These are phyloP conservation scores for Fusarium anthophilum DNA, from an alignment of 2,329 filamentous ascomycete genomes.

Conservation along the genomic window DNA sequence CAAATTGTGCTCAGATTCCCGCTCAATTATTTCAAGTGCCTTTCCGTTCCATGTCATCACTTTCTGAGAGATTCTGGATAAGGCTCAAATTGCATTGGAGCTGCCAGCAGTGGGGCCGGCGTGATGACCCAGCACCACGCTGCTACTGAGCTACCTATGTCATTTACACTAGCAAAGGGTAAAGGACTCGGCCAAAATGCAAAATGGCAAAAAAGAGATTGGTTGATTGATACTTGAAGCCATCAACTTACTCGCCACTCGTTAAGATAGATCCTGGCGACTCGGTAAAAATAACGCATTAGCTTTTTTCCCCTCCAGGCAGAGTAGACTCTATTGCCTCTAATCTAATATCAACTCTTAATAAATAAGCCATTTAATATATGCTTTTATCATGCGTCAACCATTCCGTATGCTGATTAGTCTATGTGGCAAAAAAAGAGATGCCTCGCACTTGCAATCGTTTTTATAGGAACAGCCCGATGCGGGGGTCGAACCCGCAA, in stretches of 20 bases:
- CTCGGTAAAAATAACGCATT: too few relatives aligned
- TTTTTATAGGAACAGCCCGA: slow-evolving; percentile 51
- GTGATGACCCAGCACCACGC: fast-evolving
- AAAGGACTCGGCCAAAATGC: fast-evolving
- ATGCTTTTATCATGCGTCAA: too few relatives aligned
- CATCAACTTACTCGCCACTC: too few relatives aligned
- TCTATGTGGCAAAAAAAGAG: not conserved
- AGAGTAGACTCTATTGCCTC: too few relatives aligned
- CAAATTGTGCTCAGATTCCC: too few relatives aligned
- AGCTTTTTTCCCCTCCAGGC: too few relatives aligned
- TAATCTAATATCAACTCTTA: too few relatives aligned
- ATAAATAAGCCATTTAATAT: too few relatives aligned
- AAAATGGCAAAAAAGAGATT: not conserved
- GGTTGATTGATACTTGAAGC: too few relatives aligned
- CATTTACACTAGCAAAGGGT: not conserved
- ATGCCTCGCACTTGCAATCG: slow-evolving; percentile 19
- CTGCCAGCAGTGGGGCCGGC: not conserved
- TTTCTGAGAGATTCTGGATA: not conserved
- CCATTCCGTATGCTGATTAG: too few relatives aligned
- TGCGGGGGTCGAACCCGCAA: slow-evolving; percentile 64
- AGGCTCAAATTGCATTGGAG: not conserved
- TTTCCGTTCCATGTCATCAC: not conserved
- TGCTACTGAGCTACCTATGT: too few relatives aligned
- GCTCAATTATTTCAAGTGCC: fast-evolving
- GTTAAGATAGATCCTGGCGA: too few relatives aligned